These are phyloP conservation scores for Pestalotiopsis sp. DNA, from an alignment of 2,329 filamentous ascomycete genomes.

Conservation along the genomic window DNA sequence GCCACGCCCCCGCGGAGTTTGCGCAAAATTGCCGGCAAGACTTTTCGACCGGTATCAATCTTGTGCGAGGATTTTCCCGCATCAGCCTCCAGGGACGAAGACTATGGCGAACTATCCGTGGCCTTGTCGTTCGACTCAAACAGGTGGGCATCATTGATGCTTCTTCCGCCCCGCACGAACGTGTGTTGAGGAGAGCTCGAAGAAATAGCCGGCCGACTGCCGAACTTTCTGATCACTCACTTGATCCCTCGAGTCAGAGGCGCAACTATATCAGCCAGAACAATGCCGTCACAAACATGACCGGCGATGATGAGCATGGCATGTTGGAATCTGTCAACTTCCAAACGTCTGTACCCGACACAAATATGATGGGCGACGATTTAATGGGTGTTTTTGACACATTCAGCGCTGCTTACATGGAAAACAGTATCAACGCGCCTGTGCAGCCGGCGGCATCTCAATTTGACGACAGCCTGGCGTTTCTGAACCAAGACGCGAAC, in stretches of 20 bases:
- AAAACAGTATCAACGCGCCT: neutral
- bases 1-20: constrained; percentile 7
- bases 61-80: constrained; percentile 6
- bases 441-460: neutral
- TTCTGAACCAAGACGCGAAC: neutral
- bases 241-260: neutral
- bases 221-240: neutral
- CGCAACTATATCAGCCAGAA: neutral
- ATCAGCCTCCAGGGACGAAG: constrained; percentile 1
- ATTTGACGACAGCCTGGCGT: neutral
- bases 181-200: neutral
- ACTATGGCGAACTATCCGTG: constrained; percentile 11
- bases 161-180: neutral
- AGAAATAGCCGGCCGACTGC: neutral
- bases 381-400: constrained; percentile 8
- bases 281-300: neutral
- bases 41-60: constrained; percentile 4
- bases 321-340: neutral
- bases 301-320: neutral
- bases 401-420: constrained; percentile 9
- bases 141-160: neutral
- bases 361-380: constrained; percentile 10
- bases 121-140: constrained; percentile 3
- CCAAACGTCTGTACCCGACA: constrained; percentile 1
- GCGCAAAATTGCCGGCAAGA: neutral